Base-by-base conservation (phyloP, 192 early-diverging fungal genomes). In the Rhizoclosmatium sp. region DNA sequence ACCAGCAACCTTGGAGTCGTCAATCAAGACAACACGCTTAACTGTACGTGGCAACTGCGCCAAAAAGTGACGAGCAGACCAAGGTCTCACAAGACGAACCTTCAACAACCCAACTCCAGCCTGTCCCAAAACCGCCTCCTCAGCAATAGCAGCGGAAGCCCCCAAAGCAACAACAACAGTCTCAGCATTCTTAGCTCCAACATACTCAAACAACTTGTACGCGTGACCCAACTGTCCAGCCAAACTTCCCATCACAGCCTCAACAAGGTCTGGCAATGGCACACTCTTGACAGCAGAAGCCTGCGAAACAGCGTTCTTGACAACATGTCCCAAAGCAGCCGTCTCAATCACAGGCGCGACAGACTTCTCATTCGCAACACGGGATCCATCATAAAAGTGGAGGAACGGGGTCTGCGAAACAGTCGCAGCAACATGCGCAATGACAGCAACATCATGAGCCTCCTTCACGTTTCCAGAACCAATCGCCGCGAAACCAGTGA, bases 121-220 rank as follows among this genome's bases (percentile, higher is more conserved):
- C 3, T 67, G 81, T 62, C 64, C 42, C 9, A 83, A 76, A 46
- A 93, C 87, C 39, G 91, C 86, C 19, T 86, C 60, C 64, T 89
- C 80, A 54, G 89, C 87, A 58, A 85, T 75, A 47, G 66, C 65
- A 21, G 89, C 84, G 40, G 86, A 86, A 44, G 91, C 84, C 31
- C 95, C 95, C 45, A 95, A 84, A 16, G 93, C 84, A 0, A 97
- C 92, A 71, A 97, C 86, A 23, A 98, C 93, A 10, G 89, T 89
- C 78, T 94, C 91, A 4, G 97, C 92, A 78, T 87, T 78, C 5
- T 80, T 45, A 56, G 87, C 82, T 51, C 97, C 97, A 79, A 82
- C 76, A 86, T 98, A 98, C 83, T 95, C 95, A 85, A 97, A 93
- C 23, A 88, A 82, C 66, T 88, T 79, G 86, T 96, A 97, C 3